Percentiles rank a stretch among this genome's conserved stretches.
These are phyloP conservation scores for Eragrostis tef DNA, from an alignment of 202 grass and related monocot species.

Conservation along the genomic window DNA sequence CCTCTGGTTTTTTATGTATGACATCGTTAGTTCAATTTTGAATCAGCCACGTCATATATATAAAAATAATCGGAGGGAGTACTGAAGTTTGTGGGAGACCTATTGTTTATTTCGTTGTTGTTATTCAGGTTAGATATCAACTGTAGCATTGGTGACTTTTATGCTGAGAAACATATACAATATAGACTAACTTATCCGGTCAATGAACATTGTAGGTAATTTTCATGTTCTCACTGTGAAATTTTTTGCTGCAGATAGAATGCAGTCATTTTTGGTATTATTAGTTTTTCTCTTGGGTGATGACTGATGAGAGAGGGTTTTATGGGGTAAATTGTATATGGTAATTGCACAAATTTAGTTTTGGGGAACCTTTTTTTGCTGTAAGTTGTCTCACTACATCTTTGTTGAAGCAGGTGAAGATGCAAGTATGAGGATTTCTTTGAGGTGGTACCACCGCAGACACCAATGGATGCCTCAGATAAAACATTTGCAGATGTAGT, in stretches of 20 bases:
- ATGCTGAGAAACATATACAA: slow-evolving; percentile 27
- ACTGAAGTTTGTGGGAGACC: neutral
- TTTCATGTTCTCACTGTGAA: slow-evolving; percentile 4
- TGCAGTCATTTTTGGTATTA: neutral
- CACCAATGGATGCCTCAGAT: slow-evolving; percentile 67
- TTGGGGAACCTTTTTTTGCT: slow-evolving; percentile 15
- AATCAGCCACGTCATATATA: neutral
- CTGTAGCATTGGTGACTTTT: slow-evolving; percentile 16
- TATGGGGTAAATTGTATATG: neutral
- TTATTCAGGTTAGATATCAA: slow-evolving; percentile 20
- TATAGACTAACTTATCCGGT: neutral
- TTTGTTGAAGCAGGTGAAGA: slow-evolving; percentile 51
- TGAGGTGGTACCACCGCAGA: slow-evolving; percentile 40
- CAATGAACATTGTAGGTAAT: neutral
- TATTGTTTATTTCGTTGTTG: neutral
- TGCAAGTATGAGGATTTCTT: slow-evolving; percentile 55
- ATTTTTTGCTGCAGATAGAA: neutral
- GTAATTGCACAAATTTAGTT: neutral
- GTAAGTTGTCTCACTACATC: slow-evolving; percentile 21
- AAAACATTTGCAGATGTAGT: slow-evolving; percentile 69
- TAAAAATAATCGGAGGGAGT: neutral
- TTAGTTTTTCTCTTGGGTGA: neutral
- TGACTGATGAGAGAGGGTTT: neutral
- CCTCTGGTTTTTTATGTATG: neutral
- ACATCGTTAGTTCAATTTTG: neutral